These are phyloP conservation scores for Solanum megistacrolobum DNA, from an alignment of 257 asterid genomes.

Conservation along the genomic window DNA sequence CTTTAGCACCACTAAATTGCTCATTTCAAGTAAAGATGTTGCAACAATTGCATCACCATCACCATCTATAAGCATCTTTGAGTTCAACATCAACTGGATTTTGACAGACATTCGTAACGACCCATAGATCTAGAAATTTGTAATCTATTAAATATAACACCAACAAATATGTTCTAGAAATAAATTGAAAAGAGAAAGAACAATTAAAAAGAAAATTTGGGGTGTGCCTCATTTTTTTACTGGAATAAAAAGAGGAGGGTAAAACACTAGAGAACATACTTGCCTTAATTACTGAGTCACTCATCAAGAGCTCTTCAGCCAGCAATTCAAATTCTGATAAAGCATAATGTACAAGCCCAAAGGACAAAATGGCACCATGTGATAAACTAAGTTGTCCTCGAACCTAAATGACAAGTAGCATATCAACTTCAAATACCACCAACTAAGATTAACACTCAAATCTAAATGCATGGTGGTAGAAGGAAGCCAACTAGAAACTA, in stretches of 20 bases:
- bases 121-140: conserved; percentile 57
- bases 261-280: conserved; percentile 12
- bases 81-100: conserved; percentile 82
- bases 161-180: conserved; percentile 6
- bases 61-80: conserved; percentile 65
- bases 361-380: conserved; percentile 63
- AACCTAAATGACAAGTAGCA: conserved; percentile 33
- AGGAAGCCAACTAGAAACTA: background rate
- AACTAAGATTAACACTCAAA: background rate
- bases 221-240: background rate
- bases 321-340: conserved; percentile 73
- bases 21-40: conserved; percentile 82
- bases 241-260: background rate
- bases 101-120: conserved; percentile 90
- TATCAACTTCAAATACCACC: background rate
- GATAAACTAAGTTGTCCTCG: conserved; percentile 87
- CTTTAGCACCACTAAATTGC: conserved; percentile 88
- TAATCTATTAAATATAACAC: background rate
- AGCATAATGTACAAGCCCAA: conserved; percentile 63
- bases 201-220: background rate
- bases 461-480: background rate
- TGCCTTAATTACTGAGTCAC: conserved; percentile 77
- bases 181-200: background rate
- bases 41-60: conserved; percentile 62
- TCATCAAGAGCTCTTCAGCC: conserved; percentile 95